A percentile compares a stretch with the other conserved stretches of the same genome.
Conservation (phyloP, 2,329 filamentous ascomycete genomes). For the Chrysoporthe puriensis region DNA sequence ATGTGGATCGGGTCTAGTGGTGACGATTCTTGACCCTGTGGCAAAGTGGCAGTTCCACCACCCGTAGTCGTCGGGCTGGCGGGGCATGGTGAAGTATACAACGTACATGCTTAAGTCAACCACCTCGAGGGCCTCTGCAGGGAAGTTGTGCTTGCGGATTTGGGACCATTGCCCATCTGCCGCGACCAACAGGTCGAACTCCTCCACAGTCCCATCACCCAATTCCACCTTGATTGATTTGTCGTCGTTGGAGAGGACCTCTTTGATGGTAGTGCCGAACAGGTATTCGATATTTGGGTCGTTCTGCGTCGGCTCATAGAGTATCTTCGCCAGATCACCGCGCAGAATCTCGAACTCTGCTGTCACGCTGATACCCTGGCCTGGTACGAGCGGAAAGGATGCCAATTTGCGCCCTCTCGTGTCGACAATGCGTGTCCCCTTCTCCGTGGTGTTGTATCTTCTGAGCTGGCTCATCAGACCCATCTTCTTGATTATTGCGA, state of each 20-base stretch:
- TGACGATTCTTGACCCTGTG: conserved; percentile 2
- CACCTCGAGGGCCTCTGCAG: conserved; percentile 24
- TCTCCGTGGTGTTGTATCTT: conserved; percentile 1
- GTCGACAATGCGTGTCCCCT: conserved; percentile 52
- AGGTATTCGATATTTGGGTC: conserved; percentile 32
- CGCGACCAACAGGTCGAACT: conserved; percentile 57
- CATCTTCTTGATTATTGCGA: conserved; percentile 55
- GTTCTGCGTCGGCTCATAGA: conserved; percentile 47
- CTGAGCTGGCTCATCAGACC: conserved; percentile 45
- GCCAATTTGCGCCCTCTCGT: conserved; percentile 41
- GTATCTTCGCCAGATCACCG: conserved; percentile 53
- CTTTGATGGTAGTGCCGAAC: conserved; percentile 40
- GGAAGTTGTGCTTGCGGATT: conserved; percentile 47
- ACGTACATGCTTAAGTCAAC: conserved; percentile 32
- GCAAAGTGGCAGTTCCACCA: conserved; percentile 10
- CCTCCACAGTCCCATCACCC: conserved; percentile 37
- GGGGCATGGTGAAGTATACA: conserved; percentile 8
- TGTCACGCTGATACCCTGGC: conserved; percentile 48
- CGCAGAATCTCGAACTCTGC: conserved; percentile 65
- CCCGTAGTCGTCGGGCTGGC: neutral
- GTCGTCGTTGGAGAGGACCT: conserved; percentile 45
- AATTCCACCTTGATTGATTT: conserved; percentile 6
- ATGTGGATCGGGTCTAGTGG: conserved; percentile 3
- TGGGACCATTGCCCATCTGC: conserved; percentile 59
- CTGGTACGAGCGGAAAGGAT: conserved; percentile 42